Evolutionary conservation across 164 flowering plant species (phyloP).

Genomic region (Chloranthus sessilifolius): DNA sequence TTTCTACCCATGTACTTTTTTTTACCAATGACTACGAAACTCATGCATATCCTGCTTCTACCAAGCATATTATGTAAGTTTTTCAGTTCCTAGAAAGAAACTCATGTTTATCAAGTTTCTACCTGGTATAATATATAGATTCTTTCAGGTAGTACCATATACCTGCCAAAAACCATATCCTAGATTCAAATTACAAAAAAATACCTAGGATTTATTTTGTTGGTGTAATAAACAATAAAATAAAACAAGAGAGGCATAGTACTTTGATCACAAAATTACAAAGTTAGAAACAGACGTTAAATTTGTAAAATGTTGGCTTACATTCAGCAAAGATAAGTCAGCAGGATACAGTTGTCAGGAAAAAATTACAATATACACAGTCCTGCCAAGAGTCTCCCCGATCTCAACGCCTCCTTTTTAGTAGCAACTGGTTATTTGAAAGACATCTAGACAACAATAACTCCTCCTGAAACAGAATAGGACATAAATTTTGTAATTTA

Average conservation of each 20-base stretch:
- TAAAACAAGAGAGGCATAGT: slow-evolving; percentile 22
- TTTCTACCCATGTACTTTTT: no score
- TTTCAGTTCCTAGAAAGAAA: neutral
- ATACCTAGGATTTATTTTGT: slow-evolving; percentile 6
- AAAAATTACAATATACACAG: slow-evolving; percentile 58
- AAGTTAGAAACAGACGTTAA: slow-evolving; percentile 18
- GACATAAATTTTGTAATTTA: slow-evolving; percentile 9
- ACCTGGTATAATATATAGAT: neutral
- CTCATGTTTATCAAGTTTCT: no score
- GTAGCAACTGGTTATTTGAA: slow-evolving; percentile 3
- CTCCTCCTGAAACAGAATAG: slow-evolving; percentile 11
- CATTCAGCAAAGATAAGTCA: slow-evolving; percentile 35
- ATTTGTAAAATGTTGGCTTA: slow-evolving; percentile 41
- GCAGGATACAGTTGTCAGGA: slow-evolving; percentile 43
- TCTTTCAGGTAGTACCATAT: neutral
- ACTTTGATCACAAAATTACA: slow-evolving; percentile 6
- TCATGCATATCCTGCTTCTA: no score
- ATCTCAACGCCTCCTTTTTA: slow-evolving; percentile 16
- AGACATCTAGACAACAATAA: slow-evolving; percentile 13
- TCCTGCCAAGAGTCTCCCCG: slow-evolving; percentile 34
- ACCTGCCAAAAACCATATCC: neutral
- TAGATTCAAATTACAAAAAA: neutral
- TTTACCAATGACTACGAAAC: no score
- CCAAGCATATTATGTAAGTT: neutral
- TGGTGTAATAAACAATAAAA: slow-evolving; percentile 13